Evolutionary conservation across 352 stramenopile genomes (phyloP).

Genomic region (Albugo laibachii): DNA sequence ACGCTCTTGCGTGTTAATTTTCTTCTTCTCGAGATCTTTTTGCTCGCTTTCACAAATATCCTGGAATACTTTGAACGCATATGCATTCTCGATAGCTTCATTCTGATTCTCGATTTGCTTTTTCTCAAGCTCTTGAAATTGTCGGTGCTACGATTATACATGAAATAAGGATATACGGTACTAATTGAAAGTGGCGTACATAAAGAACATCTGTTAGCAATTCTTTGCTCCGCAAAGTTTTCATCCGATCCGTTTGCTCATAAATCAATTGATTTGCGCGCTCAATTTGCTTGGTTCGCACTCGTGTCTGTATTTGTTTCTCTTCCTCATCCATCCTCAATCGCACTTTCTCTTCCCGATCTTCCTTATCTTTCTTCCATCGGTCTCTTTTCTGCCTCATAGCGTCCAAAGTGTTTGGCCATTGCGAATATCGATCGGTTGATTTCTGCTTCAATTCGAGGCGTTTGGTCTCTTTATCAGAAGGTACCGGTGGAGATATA

Average conservation of each 20-base stretch:
- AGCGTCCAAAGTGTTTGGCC: slow-evolving; percentile 84
- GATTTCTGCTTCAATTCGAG: slow-evolving; percentile 53
- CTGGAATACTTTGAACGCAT: slow-evolving; percentile 25
- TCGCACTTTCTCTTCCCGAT: slow-evolving; percentile 52
- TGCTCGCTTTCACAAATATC: slow-evolving; percentile 16
- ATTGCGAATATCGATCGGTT: slow-evolving; percentile 60
- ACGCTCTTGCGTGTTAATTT: slow-evolving; percentile 18
- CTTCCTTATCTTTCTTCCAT: slow-evolving; percentile 80
- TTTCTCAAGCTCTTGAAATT: slow-evolving; percentile 43
- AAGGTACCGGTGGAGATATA: slow-evolving; percentile 39
- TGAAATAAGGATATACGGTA: no score
- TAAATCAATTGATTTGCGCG: slow-evolving; percentile 73
- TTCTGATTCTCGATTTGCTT: slow-evolving; percentile 26
- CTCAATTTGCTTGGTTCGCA: slow-evolving; percentile 67
- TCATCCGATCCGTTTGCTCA: slow-evolving; percentile 85
- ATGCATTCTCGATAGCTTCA: slow-evolving; percentile 20
- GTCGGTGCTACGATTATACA: slow-evolving; percentile 23
- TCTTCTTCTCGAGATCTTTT: slow-evolving; percentile 21
- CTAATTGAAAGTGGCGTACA: slow-evolving; percentile 7
- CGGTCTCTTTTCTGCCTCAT: slow-evolving; percentile 79
- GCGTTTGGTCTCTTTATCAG: slow-evolving; percentile 39
- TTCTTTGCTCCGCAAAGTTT: slow-evolving; percentile 73
- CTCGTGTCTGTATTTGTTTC: slow-evolving; percentile 38
- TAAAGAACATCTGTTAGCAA: slow-evolving; percentile 73
- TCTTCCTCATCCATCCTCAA: slow-evolving; percentile 66